phyloP scores from a whole-genome alignment of 306 rosid genomes.

The Trifolium fragiferum region DNA sequence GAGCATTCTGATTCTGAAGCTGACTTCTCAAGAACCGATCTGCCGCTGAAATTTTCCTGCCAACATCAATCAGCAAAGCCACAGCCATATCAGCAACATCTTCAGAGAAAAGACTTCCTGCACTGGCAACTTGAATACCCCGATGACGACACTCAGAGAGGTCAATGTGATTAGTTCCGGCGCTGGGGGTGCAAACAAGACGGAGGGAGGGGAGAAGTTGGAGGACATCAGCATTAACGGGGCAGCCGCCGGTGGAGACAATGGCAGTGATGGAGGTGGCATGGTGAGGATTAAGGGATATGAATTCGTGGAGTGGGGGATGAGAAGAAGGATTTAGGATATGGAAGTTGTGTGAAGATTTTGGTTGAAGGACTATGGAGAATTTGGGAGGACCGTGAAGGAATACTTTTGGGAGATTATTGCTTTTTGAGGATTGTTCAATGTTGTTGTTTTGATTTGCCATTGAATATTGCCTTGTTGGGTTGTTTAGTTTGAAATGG shows the following conservation, averaged over 20 bases:
- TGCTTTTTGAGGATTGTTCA: neutral
- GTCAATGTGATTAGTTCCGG: constrained; percentile 54
- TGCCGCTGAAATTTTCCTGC: constrained; percentile 45
- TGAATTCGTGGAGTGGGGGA: neutral
- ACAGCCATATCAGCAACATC: constrained; percentile 63
- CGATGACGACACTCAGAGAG: constrained; percentile 44
- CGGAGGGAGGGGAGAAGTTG: constrained; percentile 45
- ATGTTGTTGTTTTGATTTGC: neutral
- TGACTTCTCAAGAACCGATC: constrained; percentile 45
- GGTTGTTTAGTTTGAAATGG: too few relatives aligned
- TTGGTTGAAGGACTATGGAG: neutral
- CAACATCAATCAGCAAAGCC: constrained; percentile 56
- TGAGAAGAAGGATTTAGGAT: neutral
- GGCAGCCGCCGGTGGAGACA: neutral
- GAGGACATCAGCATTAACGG: constrained; percentile 32
- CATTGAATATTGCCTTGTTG: too few relatives aligned
- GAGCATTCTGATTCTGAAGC: neutral
- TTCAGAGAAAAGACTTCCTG: constrained; percentile 44
- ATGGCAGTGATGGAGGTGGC: constrained; percentile 40
- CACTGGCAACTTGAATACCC: constrained; percentile 39
- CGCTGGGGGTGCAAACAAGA: constrained; percentile 41
- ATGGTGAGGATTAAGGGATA: constrained; percentile 2
- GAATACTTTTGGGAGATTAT: constrained; percentile 14
- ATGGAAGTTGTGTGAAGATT: constrained; percentile 6
- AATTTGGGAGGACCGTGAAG: neutral